Evolutionary conservation across 768 basidiomycete species (phyloP).

Genomic region (Podaxis sp.): DNA sequence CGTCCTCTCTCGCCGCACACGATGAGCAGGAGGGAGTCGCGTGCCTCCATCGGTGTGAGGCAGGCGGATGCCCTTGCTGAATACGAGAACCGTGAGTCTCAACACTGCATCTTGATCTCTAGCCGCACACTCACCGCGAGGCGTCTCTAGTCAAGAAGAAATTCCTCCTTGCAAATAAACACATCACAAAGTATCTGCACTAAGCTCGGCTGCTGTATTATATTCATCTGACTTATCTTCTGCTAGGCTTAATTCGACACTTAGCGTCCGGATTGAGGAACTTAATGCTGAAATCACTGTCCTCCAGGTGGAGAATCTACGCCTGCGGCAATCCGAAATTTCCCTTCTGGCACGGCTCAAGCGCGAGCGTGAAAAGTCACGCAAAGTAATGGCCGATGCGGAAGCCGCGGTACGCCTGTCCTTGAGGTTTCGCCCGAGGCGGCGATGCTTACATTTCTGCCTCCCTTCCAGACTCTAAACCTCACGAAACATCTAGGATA

Average conservation of each 20-base stretch:
- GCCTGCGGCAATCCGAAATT: slow-evolving; percentile 79
- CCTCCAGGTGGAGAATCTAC: slow-evolving; percentile 82
- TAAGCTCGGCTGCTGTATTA: background rate
- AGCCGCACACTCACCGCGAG: slow-evolving; percentile 32
- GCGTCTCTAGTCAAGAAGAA: slow-evolving; percentile 81
- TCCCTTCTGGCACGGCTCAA: slow-evolving; percentile 74
- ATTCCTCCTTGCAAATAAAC: slow-evolving; percentile 87
- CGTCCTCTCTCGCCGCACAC: slow-evolving; percentile 19
- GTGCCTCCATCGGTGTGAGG: slow-evolving; percentile 60
- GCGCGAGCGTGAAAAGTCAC: slow-evolving; percentile 76
- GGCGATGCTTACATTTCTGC: slow-evolving; percentile 15
- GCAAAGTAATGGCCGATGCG: slow-evolving; percentile 68
- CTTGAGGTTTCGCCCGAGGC: background rate
- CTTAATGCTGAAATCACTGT: slow-evolving; percentile 79
- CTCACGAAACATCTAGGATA: slow-evolving; percentile 66
- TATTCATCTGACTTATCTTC: background rate
- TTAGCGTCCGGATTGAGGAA: slow-evolving; percentile 83
- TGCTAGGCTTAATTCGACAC: slow-evolving; percentile 76
- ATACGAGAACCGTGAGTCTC: slow-evolving; percentile 77
- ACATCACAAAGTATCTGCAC: slow-evolving; percentile 78
- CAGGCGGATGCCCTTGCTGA: slow-evolving; percentile 82
- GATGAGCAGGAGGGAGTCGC: slow-evolving; percentile 63
- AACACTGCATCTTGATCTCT: slow-evolving; percentile 17
- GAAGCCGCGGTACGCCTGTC: slow-evolving; percentile 64
- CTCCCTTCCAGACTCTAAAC: slow-evolving; percentile 43